Evolutionary conservation across 352 stramenopile species (phyloP).

Genomic region (Globisporangium perplexum): DNA sequence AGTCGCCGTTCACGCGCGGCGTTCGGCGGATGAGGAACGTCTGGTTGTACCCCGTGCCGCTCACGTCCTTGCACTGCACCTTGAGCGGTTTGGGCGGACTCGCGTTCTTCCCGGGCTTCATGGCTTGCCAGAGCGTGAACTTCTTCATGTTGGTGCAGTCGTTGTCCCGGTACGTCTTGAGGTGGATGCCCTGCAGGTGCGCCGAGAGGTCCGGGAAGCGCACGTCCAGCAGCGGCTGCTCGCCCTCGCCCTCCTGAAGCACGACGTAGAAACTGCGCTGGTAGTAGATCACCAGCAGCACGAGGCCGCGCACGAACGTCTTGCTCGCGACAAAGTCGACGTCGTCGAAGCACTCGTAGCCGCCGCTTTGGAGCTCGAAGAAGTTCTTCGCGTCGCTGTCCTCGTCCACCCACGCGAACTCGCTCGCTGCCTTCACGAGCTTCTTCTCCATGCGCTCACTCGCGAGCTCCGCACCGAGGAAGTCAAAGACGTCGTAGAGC

Average conservation of each 20-base stretch:
- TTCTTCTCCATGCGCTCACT: slow-evolving; percentile 82
- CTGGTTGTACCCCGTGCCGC: slow-evolving; percentile 74
- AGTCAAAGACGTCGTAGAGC: slow-evolving; percentile 82
- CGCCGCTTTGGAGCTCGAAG: slow-evolving; percentile 91
- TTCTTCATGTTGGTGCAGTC: slow-evolving; percentile 89
- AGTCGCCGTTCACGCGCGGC: slow-evolving; percentile 22
- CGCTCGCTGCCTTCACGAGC: slow-evolving; percentile 73
- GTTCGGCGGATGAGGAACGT: slow-evolving; percentile 82
- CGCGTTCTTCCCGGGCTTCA: slow-evolving; percentile 44
- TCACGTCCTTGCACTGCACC: slow-evolving; percentile 82
- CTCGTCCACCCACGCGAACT: slow-evolving; percentile 90
- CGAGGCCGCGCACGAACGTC: slow-evolving; percentile 78
- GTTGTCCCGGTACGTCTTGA: slow-evolving; percentile 76
- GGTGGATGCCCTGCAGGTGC: slow-evolving; percentile 85
- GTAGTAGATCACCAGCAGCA: slow-evolving; percentile 84
- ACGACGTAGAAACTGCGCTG: slow-evolving; percentile 90
- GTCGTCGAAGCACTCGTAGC: slow-evolving; percentile 83
- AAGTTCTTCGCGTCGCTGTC: slow-evolving; percentile 79
- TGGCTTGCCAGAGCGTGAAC: slow-evolving; percentile 88
- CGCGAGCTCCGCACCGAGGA: slow-evolving; percentile 77
- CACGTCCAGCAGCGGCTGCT: slow-evolving; percentile 93
- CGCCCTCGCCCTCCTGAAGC: slow-evolving; percentile 82
- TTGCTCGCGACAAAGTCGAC: slow-evolving; percentile 85
- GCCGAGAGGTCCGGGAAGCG: slow-evolving; percentile 90
- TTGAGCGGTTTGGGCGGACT: slow-evolving; percentile 75